Evolutionary conservation across 1,284 basidiomycete genomes (phyloP).

Genomic region (Papiliotrema flavescens): DNA sequence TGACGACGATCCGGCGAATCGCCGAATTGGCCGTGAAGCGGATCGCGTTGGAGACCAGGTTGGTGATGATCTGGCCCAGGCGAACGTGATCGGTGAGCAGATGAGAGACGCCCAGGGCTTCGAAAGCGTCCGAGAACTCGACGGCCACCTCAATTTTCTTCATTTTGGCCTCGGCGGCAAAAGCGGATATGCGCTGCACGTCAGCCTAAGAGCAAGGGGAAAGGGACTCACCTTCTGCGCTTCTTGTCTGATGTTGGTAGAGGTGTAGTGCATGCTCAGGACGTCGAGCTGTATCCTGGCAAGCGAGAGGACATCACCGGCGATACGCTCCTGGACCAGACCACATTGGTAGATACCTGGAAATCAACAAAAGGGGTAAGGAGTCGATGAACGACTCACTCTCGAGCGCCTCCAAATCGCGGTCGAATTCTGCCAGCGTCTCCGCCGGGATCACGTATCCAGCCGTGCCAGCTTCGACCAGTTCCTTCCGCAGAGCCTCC

Average conservation of each 20-base stretch:
- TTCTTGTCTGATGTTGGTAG: conserved; percentile 41
- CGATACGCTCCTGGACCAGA: conserved; percentile 49
- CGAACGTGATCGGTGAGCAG: conserved; percentile 47
- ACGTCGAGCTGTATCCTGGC: conserved; percentile 49
- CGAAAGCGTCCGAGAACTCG: conserved; percentile 27
- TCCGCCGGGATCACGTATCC: conserved; percentile 36
- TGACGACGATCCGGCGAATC: conserved; percentile 29
- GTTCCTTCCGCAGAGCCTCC: conserved; percentile 27
- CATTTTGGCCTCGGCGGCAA: conserved; percentile 37
- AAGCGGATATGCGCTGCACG: conserved; percentile 22
- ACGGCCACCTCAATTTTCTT: conserved; percentile 33
- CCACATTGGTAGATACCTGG: conserved; percentile 43
- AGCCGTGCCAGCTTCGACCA: conserved; percentile 17
- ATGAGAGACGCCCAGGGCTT: conserved; percentile 12
- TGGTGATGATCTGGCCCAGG: conserved; percentile 45
- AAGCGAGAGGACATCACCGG: conserved; percentile 48
- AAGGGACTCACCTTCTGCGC: conserved; percentile 32
- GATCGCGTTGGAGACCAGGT: conserved; percentile 37
- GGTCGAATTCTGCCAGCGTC: conserved; percentile 41
- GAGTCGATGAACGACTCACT: conserved; percentile 17
- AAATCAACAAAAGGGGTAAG: neutral
- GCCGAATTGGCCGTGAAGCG: conserved; percentile 29
- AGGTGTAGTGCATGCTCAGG: conserved; percentile 37
- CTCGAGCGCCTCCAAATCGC: conserved; percentile 45
- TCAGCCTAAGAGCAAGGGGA: too few species aligned